Evolutionary conservation across 352 stramenopile species (phyloP), one percentile per base, ranked within the genome.

Genomic region (Globisporangium megalacanthum): DNA sequence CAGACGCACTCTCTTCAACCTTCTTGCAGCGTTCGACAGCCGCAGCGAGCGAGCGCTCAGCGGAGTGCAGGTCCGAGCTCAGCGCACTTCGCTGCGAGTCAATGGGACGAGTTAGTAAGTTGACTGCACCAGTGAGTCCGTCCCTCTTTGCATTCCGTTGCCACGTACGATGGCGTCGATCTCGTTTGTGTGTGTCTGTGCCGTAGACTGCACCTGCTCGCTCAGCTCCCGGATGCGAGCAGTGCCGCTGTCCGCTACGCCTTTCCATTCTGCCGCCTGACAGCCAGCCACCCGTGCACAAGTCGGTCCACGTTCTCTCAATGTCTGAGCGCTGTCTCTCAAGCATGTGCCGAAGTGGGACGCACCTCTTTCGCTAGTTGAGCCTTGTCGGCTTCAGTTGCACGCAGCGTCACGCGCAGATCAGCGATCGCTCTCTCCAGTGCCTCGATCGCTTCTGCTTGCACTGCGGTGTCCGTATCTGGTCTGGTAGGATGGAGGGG

Each of bases 381-480:
- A n/a, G 54, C 44, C 20, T 52, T 58, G 17, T 64, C 52, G 19
- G 1, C 31, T 17, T 47, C 20, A 6, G 25, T 35, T 25, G 14
- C 42, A 17, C 45, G 11, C 20, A 67, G 51, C n/a, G 17, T 44
- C 0, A 35, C 39, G 8, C 68, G 49, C 19, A 72, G 48, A 11
- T 25, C 31, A 11, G 39, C 15, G 6, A 68, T 47, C 22, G 70
- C 49, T 49, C 49, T 61, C 47, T 73, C 60, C 9, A 73, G 39
- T 0, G 17, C 44, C 14, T 53, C 39, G 14, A 60, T 50, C 17
- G 37, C 54, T 9, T 36, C 50, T 1, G 50, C 44, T 7, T 51
- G 48, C 35, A 66, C 61, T 11, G 66, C n/a, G n/a, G 41, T 13
- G 19, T 25, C 57, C 35, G 35, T 39, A 22, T 46, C 44, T 8